A percentile compares a stretch with the other conserved stretches of the same genome.
Evolutionary conservation across 1,139 yeast genomes (phyloP).

Genomic region (Kazachstania sp.): DNA sequence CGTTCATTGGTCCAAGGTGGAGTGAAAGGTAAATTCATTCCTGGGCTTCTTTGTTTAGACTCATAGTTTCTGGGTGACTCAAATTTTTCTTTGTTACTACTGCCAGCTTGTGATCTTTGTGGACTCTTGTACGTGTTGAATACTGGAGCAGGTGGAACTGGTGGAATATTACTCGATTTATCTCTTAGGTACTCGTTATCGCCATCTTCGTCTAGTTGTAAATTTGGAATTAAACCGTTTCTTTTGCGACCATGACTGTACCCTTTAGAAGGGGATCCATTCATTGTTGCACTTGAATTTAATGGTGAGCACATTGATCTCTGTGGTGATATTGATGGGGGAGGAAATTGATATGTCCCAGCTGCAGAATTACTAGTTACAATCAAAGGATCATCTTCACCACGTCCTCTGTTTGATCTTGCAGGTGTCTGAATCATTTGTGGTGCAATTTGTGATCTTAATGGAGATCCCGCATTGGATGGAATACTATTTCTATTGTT

Average conservation of each 20-base stretch:
- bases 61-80: not conserved
- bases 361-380: constrained; percentile 25
- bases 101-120: not conserved
- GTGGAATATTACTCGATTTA: not conserved
- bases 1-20: constrained; percentile 7
- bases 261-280: constrained; percentile 22
- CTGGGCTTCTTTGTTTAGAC: not conserved
- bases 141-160: constrained; percentile 1
- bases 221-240: constrained; percentile 15
- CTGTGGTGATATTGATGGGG: constrained; percentile 12
- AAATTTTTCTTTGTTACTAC: not conserved
- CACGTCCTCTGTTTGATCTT: not conserved
- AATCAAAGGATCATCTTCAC: constrained; percentile 13
- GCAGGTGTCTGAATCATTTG: constrained; percentile 4
- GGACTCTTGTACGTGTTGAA: constrained; percentile 1
- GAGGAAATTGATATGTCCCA: constrained; percentile 30
- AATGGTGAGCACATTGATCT: constrained; percentile 14
- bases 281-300: constrained; percentile 17
- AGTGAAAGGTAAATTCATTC: not conserved
- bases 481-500: not conserved
- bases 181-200: constrained; percentile 4
- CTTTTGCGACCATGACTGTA: constrained; percentile 1
- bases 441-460: not conserved
- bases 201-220: constrained; percentile 11
- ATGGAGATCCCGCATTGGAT: not conserved